Base-by-base conservation (phyloP, 805 yeast species). In the Yamadazyma sp. region DNA sequence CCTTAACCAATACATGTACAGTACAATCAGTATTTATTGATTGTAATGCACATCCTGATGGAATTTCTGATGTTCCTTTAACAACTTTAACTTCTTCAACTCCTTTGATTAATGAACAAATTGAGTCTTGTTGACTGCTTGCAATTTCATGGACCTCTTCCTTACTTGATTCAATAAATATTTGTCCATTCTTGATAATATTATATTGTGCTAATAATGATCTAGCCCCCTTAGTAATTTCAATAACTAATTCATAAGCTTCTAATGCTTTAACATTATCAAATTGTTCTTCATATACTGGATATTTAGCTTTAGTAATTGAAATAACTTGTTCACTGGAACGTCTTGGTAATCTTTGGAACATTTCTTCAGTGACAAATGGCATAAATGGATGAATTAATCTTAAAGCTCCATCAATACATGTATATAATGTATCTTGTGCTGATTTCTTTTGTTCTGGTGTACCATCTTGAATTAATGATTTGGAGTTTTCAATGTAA, bases 361-460 rank as follows among this genome's bases (percentile, higher is more conserved):
- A 93, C 86, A 93, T 78, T 73, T 93, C 98, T 66, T 93, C 98
- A 31, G 98, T 82, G 48, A 93, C 71, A 59, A 78, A 93, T 25
- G 98, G 98, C 98, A 93, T 93, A 73, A 87, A 93, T 60, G 98
- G 98, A 59, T 91, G 98, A 50, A 91, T 93, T 69, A 93, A 59
- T 59, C 75, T 82, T 69, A 91, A 75, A 8, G 96, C 96, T 48
- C 84, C 85, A 55, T 93, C 98, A 49, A 91, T 73, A 68, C 95
- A 78, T 23, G 93, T 86, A 78, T 88, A 93, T 48, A 93, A 73
- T 16, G 98, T 93, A 60, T 91, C 94, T 69, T 82, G 85, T 12
- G 98, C 98, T 36, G 95, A 85, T 61, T 77, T 76, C 69, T 80
- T 75, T 70, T 93, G 95, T 44, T 65, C 82, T 18, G 76, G 78